phyloP scores from a whole-genome alignment of 2,329 filamentous ascomycete genomes.

The Knufia fluminis region DNA sequence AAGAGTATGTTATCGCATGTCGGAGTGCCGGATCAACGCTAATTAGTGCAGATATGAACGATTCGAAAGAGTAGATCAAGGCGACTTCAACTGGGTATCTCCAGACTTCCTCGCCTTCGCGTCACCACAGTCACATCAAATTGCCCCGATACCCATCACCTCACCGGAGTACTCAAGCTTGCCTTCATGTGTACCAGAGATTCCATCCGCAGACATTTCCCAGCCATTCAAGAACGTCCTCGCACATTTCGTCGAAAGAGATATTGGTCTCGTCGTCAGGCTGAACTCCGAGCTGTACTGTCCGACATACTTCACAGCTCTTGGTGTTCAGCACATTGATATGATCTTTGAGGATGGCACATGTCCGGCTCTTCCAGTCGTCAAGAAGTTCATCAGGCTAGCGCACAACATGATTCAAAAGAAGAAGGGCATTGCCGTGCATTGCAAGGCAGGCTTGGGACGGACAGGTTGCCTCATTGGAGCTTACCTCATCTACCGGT shows the following conservation, averaged over 20 bases:
- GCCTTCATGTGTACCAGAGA: slow-evolving; percentile 64
- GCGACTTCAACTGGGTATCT: slow-evolving; percentile 99
- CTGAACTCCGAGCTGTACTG: slow-evolving; percentile 95
- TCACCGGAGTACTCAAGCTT: slow-evolving; percentile 66
- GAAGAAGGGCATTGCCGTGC: slow-evolving; percentile 89
- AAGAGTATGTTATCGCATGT: slow-evolving; percentile 52
- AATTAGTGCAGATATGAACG: slow-evolving; percentile 60
- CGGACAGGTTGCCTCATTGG: slow-evolving; percentile 94
- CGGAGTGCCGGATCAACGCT: not conserved
- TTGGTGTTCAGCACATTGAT: slow-evolving; percentile 91
- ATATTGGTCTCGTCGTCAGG: slow-evolving; percentile 87
- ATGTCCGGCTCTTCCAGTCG: slow-evolving; percentile 78
- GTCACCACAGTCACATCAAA: slow-evolving; percentile 76
- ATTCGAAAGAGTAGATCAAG: slow-evolving; percentile 92
- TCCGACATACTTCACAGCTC: slow-evolving; percentile 88
- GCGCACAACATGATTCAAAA: slow-evolving; percentile 91
- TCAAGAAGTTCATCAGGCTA: slow-evolving; percentile 87
- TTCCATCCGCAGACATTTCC: slow-evolving; percentile 63
- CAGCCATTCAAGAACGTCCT: slow-evolving; percentile 93
- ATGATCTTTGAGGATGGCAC: slow-evolving; percentile 99
- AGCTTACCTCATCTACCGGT: slow-evolving; percentile 92
- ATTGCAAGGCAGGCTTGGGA: slow-evolving; percentile 95
- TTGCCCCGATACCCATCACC: slow-evolving; percentile 59
- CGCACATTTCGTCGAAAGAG: slow-evolving; percentile 74
- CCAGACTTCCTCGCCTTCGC: slow-evolving; percentile 93